A percentile compares a stretch with the other conserved stretches of the same genome.
Conservation (phyloP, 768 basidiomycete genomes). For the Trametes villosa region DNA sequence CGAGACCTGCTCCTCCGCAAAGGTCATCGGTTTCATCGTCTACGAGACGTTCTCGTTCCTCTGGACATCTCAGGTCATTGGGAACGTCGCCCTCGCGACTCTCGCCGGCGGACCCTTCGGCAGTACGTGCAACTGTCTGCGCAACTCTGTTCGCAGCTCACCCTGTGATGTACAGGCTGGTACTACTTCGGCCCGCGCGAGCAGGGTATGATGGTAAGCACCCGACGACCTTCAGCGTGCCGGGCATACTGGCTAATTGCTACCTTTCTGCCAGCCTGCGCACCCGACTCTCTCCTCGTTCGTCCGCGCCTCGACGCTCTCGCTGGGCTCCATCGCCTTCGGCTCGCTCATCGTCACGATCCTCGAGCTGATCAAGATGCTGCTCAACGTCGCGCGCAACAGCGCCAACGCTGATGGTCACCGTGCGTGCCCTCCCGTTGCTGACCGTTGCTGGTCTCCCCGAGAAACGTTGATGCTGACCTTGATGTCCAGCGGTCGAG, state of each 20-base stretch:
- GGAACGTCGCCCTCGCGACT: constrained; percentile 77
- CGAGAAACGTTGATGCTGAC: not conserved
- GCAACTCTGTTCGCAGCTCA: not conserved
- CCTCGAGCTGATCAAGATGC: constrained; percentile 66
- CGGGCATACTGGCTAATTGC: not conserved
- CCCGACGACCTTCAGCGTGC: no score
- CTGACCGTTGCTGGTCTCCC: not conserved
- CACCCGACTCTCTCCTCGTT: constrained; percentile 74
- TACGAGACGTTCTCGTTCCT: constrained; percentile 83
- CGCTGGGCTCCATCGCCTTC: constrained; percentile 85
- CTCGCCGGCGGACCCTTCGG: constrained; percentile 82
- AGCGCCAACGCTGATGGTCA: constrained; percentile 66
- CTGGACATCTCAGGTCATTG: constrained; percentile 84
- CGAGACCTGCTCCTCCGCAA: constrained; percentile 67
- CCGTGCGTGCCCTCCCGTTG: constrained; percentile 47
- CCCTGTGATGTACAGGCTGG: constrained; percentile 45
- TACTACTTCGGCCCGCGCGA: constrained; percentile 84
- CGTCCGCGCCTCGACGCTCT: constrained; percentile 73
- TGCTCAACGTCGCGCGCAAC: constrained; percentile 61
- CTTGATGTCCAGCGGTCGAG: constrained; percentile 57
- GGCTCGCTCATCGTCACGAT: constrained; percentile 84
- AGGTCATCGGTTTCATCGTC: constrained; percentile 78
- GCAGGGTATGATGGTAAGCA: constrained; percentile 60
- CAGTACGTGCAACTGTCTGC: constrained; percentile 33
- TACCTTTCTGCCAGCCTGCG: constrained; percentile 50